Percentiles rank a stretch among this genome's conserved stretches.
These are phyloP conservation scores for Kwoniella sp. DNA, from an alignment of 768 basidiomycete genomes.

Conservation along the genomic window DNA sequence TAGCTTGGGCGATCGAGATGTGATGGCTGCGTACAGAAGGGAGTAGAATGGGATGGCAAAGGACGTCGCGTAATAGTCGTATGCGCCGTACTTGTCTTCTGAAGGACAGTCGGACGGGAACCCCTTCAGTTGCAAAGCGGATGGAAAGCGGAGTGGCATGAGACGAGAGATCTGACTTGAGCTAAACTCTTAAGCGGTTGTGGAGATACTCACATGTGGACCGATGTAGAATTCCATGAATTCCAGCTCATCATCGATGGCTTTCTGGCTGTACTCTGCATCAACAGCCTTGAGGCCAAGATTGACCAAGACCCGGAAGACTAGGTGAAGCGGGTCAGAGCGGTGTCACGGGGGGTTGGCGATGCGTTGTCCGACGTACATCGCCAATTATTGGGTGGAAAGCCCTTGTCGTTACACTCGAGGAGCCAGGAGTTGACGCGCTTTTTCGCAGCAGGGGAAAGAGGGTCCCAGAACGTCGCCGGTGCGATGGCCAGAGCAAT, in stretches of 20 bases:
- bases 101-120: constrained; percentile 26
- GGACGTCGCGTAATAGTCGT: constrained; percentile 39
- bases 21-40: constrained; percentile 25
- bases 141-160: too few relatives aligned
- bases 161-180: too few relatives aligned
- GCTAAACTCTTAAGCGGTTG: too few relatives aligned
- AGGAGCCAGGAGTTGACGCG: constrained; percentile 23
- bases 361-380: constrained; percentile 16
- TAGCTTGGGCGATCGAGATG: constrained; percentile 3
- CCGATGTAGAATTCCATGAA: constrained; percentile 31
- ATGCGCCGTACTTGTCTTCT: constrained; percentile 11
- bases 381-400: constrained; percentile 36
- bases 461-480: constrained; percentile 54
- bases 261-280: constrained; percentile 25
- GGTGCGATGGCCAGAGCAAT: constrained; percentile 64
- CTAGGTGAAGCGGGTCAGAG: constrained; percentile 4
- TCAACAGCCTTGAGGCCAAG: constrained; percentile 29
- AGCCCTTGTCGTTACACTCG: constrained; percentile 11
- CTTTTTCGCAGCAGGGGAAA: constrained; percentile 15
- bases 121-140: constrained; percentile 16
- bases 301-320: constrained; percentile 32
- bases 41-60: constrained; percentile 42
- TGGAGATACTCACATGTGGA: constrained; percentile 27
- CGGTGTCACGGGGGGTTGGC: background rate
- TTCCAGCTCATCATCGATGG: constrained; percentile 26